Evolutionary conservation across 2,329 filamentous ascomycete genomes (phyloP).

Genomic region (Capronia epimyces): DNA sequence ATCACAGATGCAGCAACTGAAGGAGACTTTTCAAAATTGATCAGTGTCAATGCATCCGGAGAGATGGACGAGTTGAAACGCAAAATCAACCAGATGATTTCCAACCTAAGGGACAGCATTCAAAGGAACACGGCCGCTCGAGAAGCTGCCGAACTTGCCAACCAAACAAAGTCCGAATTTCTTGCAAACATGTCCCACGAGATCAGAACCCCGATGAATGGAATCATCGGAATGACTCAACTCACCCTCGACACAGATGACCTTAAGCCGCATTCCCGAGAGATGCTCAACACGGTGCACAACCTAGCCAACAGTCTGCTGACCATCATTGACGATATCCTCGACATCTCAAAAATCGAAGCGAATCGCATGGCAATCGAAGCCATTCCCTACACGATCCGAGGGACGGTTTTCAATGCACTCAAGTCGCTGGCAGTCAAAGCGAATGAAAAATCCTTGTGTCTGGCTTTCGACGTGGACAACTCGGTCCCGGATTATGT

Average conservation of each 20-base stretch:
- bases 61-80: constrained; percentile 99
- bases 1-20: constrained; percentile 97
- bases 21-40: constrained; percentile 92
- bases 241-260: constrained; percentile 92
- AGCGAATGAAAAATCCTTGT: constrained; percentile 90
- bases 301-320: constrained; percentile 92
- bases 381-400: constrained; percentile 90
- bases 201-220: constrained; percentile 95
- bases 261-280: constrained; percentile 87
- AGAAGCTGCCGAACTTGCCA: constrained; percentile 91
- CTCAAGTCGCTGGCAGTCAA: constrained; percentile 95
- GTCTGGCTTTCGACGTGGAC: constrained; percentile 88
- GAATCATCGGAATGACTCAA: constrained; percentile 97
- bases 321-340: constrained; percentile 85
- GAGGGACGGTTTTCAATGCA: constrained; percentile 93
- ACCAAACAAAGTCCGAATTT: constrained; percentile 98
- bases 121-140: constrained; percentile 93
- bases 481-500: constrained; percentile 92
- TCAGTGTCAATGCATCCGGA: constrained; percentile 93
- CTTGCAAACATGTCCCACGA: constrained; percentile 98
- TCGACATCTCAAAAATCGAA: constrained; percentile 72
- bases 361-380: constrained; percentile 98
- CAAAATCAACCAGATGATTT: constrained; percentile 99
- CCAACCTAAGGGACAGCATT: constrained; percentile 89
- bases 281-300: constrained; percentile 98